Percentiles rank a stretch among this genome's conserved stretches.
These are phyloP conservation scores for Sclerotinia glacialis DNA, from an alignment of 2,329 filamentous ascomycete genomes.

Conservation along the genomic window DNA sequence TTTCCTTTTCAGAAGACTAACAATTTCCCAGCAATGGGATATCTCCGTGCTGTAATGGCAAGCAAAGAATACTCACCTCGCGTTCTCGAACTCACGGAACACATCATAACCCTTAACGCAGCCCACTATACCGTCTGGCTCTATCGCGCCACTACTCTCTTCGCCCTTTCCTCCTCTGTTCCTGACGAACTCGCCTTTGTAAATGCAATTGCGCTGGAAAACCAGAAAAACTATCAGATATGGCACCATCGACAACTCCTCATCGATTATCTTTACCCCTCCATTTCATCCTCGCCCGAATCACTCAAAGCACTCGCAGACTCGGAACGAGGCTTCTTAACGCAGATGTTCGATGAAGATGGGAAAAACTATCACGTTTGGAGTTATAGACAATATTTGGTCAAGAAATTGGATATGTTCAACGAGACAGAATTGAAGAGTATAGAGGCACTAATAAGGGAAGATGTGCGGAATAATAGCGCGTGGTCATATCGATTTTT, in stretches of 20 bases:
- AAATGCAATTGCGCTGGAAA: conserved; percentile 74
- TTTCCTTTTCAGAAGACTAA: conserved; percentile 11
- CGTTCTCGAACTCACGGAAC: conserved; percentile 76
- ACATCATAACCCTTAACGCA: conserved; percentile 89
- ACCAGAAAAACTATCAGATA: conserved; percentile 99
- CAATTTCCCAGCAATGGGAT: conserved; percentile 68
- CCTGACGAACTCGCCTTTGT: conserved; percentile 74
- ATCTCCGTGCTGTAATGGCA: conserved; percentile 91
- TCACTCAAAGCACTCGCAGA: conserved; percentile 55
- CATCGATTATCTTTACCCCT: conserved; percentile 55
- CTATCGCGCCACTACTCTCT: conserved; percentile 79
- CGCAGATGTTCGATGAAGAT: conserved; percentile 77
- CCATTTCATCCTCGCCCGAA: conserved; percentile 59
- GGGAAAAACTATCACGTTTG: conserved; percentile 99
- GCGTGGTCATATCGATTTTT: conserved; percentile 98
- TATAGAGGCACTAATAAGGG: conserved; percentile 68
- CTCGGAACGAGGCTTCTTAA: conserved; percentile 73
- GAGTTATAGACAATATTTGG: conserved; percentile 80
- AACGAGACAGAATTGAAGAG: conserved; percentile 62
- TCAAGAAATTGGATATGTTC: conserved; percentile 65
- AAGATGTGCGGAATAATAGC: conserved; percentile 91
- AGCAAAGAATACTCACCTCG: conserved; percentile 77
- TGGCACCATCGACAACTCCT: conserved; percentile 75
- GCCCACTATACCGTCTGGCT: conserved; percentile 99
- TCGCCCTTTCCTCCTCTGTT: conserved; percentile 49